These are phyloP conservation scores for Marasmius oreades DNA, from an alignment of 1,284 basidiomycete species.

Conservation along the genomic window DNA sequence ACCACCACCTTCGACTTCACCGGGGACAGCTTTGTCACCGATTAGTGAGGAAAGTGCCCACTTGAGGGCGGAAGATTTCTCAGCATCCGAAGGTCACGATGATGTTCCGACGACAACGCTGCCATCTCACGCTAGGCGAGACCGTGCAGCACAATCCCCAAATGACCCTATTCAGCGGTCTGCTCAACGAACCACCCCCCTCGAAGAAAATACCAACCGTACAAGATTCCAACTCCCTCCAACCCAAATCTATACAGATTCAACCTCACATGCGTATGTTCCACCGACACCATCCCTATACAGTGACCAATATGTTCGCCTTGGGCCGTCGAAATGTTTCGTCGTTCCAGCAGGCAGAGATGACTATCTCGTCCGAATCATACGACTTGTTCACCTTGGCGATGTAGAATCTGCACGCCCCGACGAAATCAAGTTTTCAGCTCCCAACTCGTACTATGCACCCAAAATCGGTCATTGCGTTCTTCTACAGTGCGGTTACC, in stretches of 20 bases:
- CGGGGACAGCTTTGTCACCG: background rate
- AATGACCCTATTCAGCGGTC: too few species aligned
- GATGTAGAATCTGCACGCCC: background rate
- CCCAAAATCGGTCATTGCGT: background rate
- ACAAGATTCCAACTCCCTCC: too few species aligned
- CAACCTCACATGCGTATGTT: background rate
- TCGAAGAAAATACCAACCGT: too few species aligned
- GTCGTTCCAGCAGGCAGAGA: background rate
- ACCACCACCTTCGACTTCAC: background rate
- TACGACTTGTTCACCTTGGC: background rate
- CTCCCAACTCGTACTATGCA: background rate
- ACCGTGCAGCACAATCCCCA: too few species aligned
- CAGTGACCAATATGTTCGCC: background rate
- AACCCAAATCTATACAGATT: background rate
- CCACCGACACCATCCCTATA: background rate
- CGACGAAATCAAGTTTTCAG: background rate
- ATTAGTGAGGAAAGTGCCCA: background rate
- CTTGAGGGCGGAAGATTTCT: background rate
- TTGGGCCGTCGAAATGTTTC: background rate
- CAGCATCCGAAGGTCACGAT: background rate
- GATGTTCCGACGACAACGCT: background rate
- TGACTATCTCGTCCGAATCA: background rate
- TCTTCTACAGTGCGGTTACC: background rate
- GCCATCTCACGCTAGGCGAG: too few species aligned
- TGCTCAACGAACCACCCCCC: too few species aligned